Evolutionary conservation across 2,329 filamentous ascomycete genomes (phyloP).

Genomic region (Clonostachys solani): DNA sequence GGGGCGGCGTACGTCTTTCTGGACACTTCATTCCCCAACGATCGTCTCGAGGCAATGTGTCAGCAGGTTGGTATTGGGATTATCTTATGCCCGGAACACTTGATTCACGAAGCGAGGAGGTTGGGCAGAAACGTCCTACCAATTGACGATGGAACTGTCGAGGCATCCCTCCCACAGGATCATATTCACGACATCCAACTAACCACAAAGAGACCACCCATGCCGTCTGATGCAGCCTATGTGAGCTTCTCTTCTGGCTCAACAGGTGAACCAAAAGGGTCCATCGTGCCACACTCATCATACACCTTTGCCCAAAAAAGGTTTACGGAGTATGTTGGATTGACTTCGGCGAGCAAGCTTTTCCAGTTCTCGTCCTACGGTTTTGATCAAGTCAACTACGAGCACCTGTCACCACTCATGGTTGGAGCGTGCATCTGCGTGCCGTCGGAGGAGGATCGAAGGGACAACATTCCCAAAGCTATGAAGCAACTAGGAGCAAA

Average conservation of each 20-base stretch:
- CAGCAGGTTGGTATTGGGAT: constrained; percentile 13
- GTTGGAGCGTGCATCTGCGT: neutral
- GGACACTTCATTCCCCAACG: neutral
- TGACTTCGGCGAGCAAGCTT: constrained; percentile 7
- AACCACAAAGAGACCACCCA: too few relatives aligned
- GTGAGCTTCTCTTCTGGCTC: neutral
- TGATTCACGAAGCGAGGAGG: neutral
- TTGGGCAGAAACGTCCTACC: neutral
- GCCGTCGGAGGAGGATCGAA: neutral
- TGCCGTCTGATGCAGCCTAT: neutral
- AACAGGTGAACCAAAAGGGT: neutral
- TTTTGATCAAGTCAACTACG: neutral
- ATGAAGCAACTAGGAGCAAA: neutral
- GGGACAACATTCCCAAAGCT: neutral
- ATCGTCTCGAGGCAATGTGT: neutral
- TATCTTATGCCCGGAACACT: neutral
- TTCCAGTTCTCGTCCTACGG: constrained; percentile 1
- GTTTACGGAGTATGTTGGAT: neutral
- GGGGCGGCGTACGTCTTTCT: constrained; percentile 24
- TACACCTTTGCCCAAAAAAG: neutral
- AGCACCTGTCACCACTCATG: neutral
- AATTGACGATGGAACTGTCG: neutral
- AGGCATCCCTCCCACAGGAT: neutral
- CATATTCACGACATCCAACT: neutral
- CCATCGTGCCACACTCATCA: neutral